Base-by-base conservation (phyloP, 805 yeast species). In the Pichia exigua region DNA sequence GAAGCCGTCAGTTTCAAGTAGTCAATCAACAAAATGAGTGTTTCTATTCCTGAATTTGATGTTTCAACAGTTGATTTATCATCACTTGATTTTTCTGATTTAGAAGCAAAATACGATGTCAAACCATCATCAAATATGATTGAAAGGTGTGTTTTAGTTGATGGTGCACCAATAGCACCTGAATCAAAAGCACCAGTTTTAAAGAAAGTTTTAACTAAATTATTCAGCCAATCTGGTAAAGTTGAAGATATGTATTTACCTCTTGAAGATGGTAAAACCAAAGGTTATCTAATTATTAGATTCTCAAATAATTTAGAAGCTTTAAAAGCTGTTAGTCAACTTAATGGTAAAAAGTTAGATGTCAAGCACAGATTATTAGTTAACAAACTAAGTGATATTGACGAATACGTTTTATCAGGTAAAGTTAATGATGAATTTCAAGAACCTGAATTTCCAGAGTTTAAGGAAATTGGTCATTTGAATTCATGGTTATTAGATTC, bases 101-200 rank as follows among this genome's bases (percentile, higher is more conserved):
- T 92, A 64, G 97, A 92, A 68, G 82, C 77, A 52, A 75, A 87
- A 69, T 89, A 77, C 68, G 69, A 78, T 24, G 82, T 85, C 47
- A 62, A 66, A 48, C 81, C 77, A 49, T 81, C 79, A 48, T 71
- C 76, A 52, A 79, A 82, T 47, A 75, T 87, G 52, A 35, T 51
- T 28, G 96, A 87, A 63, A 79, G 79, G 62, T 90, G 81, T 64
- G 81, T 92, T 52, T 87, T 92, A 30, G 85, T 89, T 48, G 97
- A 90, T 66, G 99, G 99, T 46, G 91, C 96, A 12, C 99, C 99
- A 59, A 75, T 89, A 55, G 96, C 96, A 26, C 96, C 97, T 53
- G 95, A 85, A 65, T 68, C 88, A 49, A 94, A 94, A 71, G 87
- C 83, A 48, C 87, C 89, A 51, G 81, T 87, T 53, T 78, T 94